A percentile compares a stretch with the other conserved stretches of the same genome.
phyloP scores from a whole-genome alignment of 345 rosid species.

The Citrus trifoliata region DNA sequence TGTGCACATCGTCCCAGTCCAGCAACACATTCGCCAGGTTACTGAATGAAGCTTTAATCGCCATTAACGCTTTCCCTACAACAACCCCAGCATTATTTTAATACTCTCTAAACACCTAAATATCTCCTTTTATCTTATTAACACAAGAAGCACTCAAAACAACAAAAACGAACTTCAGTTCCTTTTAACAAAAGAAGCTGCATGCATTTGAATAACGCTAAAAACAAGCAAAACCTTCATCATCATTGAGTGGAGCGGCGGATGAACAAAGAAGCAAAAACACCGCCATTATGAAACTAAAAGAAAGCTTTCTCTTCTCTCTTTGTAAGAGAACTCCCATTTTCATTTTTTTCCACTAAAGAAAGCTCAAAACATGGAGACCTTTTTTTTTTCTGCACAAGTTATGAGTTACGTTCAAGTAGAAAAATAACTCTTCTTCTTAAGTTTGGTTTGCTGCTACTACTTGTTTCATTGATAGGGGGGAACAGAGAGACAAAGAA shows the following conservation, averaged over 20 bases:
- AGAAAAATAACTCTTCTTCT: background rate
- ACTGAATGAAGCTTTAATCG: conserved; percentile 67
- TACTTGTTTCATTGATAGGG: background rate
- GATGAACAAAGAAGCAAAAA: conserved; percentile 29
- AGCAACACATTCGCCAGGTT: conserved; percentile 61
- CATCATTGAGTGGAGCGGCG: conserved; percentile 45
- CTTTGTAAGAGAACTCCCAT: background rate
- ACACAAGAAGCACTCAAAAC: background rate
- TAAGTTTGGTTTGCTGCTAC: conserved; percentile 1
- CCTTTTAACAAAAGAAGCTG: background rate
- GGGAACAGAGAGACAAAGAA: background rate
- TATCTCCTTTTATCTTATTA: too few species aligned
- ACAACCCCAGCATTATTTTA: background rate
- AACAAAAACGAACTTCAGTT: background rate
- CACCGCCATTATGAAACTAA: conserved; percentile 16
- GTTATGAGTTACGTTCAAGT: background rate
- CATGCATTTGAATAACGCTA: background rate
- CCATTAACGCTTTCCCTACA: conserved; percentile 78
- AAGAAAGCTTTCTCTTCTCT: background rate
- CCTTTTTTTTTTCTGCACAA: too few species aligned
- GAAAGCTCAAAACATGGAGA: background rate
- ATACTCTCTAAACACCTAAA: background rate
- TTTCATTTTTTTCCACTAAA: background rate
- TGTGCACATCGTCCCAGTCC: conserved; percentile 80
- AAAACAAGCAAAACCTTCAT: conserved; percentile 45